phyloP scores from a whole-genome alignment of 495 filamentous ascomycete species.

The Trichoderma orchidacearum region DNA sequence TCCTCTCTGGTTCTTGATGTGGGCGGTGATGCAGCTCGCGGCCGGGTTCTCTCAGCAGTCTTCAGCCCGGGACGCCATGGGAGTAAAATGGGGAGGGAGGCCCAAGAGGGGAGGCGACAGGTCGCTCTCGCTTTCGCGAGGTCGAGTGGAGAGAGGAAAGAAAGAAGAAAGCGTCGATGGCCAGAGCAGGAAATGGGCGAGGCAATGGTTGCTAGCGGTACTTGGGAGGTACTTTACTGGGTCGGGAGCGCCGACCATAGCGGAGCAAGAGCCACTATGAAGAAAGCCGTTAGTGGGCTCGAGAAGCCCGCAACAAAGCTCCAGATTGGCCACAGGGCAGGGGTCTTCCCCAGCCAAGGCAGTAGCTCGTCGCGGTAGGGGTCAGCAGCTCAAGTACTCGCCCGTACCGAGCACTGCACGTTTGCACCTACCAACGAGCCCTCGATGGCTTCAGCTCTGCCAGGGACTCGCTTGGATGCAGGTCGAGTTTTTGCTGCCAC shows the following conservation, averaged over 20 bases:
- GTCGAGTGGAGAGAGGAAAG: background rate
- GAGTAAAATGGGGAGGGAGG: background rate
- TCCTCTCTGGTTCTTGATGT: too few relatives aligned
- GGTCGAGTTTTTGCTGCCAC: too few relatives aligned
- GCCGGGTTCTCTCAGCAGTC: conserved; percentile 5
- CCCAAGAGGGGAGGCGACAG: background rate
- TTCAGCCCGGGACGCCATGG: conserved; percentile 3
- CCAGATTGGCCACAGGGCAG: background rate
- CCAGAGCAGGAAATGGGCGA: background rate
- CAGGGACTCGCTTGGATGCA: too few relatives aligned
- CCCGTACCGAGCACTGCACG: too few relatives aligned
- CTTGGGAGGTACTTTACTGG: background rate
- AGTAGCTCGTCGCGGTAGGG: background rate
- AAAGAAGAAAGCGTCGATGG: background rate
- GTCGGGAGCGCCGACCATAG: background rate
- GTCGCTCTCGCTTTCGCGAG: background rate
- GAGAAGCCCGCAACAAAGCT: background rate
- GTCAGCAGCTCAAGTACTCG: background rate
- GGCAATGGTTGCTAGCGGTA: background rate
- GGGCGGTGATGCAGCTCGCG: background rate
- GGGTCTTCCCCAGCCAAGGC: background rate
- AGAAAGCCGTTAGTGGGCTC: background rate
- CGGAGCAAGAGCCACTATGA: background rate
- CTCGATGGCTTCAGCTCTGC: too few relatives aligned
- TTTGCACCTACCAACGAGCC: background rate